Evolutionary conservation across 257 asterid genomes (phyloP).

Genomic region (Przewalskia tangutica): DNA sequence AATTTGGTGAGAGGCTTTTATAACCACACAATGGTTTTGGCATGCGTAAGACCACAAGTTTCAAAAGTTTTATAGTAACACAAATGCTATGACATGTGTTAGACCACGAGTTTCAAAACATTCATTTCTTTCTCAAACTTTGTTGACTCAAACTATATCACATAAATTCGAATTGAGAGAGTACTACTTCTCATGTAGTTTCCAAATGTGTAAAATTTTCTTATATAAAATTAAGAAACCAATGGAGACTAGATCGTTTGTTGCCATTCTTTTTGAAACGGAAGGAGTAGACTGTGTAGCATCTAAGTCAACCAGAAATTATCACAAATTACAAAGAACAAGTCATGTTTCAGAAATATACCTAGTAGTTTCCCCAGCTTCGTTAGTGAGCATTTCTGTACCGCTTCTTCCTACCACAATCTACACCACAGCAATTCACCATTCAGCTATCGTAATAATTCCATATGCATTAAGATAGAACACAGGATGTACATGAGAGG

Average conservation of each 20-base stretch:
- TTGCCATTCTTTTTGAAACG: not conserved
- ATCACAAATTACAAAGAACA: not conserved
- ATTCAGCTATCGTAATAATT: constrained; percentile 3
- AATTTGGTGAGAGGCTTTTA: not conserved
- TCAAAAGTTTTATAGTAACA: not conserved
- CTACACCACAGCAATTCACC: constrained; percentile 28
- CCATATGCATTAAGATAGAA: not conserved
- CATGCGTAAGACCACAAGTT: not conserved
- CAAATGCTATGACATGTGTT: not conserved
- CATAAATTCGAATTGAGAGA: not conserved
- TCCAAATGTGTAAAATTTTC: not conserved
- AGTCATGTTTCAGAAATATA: constrained; percentile 4
- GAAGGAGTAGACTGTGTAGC: not conserved
- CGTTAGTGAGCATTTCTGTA: constrained; percentile 89
- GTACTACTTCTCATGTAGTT: not conserved
- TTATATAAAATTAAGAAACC: not conserved
- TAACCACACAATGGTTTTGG: not conserved
- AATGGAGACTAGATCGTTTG: not conserved
- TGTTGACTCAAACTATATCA: not conserved
- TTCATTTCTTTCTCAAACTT: not conserved
- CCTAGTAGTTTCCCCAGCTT: constrained; percentile 99
- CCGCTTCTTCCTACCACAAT: constrained; percentile 94
- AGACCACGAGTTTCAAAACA: not conserved
- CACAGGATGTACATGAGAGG: not conserved
- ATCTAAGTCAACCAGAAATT: not conserved